A percentile compares a stretch with the other conserved stretches of the same genome.
Evolutionary conservation across 192 early-diverging fungal genomes (phyloP).

Genomic region (Backusella circina): DNA sequence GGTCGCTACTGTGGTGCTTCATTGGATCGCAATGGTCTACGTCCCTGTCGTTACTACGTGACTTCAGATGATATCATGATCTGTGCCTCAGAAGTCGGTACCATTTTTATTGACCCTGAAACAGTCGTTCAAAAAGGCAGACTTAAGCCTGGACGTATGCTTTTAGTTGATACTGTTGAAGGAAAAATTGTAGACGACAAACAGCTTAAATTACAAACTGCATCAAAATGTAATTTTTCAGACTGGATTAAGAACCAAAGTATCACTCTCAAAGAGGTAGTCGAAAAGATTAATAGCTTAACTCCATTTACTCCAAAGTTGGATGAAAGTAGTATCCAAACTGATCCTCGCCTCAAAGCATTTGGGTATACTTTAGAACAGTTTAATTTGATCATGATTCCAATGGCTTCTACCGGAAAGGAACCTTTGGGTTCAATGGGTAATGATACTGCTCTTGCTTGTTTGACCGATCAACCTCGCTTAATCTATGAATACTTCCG

Average conservation of each 20-base stretch:
- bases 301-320: constrained; percentile 37
- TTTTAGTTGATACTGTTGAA: constrained; percentile 92
- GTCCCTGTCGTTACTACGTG: constrained; percentile 96
- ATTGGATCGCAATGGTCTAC: constrained; percentile 95
- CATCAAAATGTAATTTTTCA: constrained; percentile 68
- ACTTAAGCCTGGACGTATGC: constrained; percentile 95
- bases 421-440: constrained; percentile 99
- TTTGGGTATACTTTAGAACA: constrained; percentile 96
- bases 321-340: constrained; percentile 56
- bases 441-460: constrained; percentile 94
- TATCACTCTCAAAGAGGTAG: constrained; percentile 66
- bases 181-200: constrained; percentile 90
- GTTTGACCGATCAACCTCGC: constrained; percentile 85
- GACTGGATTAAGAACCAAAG: constrained; percentile 86
- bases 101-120: constrained; percentile 78
- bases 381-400: constrained; percentile 82
- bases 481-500: constrained; percentile 97
- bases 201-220: constrained; percentile 80
- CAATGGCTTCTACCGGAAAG: constrained; percentile 87
- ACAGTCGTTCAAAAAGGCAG: constrained; percentile 86
- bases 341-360: constrained; percentile 76
- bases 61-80: constrained; percentile 94
- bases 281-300: constrained; percentile 31
- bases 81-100: constrained; percentile 97
- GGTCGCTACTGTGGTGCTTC: constrained; percentile 96